Base-by-base conservation (phyloP, 2,329 filamentous ascomycete genomes). In the Thielaviopsis cerberus region DNA sequence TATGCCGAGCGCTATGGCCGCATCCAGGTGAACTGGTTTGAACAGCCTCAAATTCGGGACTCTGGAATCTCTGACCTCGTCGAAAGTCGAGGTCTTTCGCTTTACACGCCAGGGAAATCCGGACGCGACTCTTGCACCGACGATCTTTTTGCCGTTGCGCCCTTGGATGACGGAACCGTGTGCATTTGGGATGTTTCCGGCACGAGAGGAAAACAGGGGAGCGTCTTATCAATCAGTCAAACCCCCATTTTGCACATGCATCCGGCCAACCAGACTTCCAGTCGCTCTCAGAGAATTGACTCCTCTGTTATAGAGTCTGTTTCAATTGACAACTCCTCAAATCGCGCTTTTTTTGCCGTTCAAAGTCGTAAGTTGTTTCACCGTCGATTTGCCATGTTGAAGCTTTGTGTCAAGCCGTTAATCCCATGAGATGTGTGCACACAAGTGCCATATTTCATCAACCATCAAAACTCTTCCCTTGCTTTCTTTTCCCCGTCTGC, bases 161-260 rank as follows among this genome's bases (percentile, higher is more conserved):
- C 89, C 1, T 73, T 95, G 7, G 88, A 94, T 59, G 87, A 96
- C 66, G 89, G 76, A 0, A 88, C 86, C 55, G 77, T 96, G n/a
- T 87, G 84, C 64, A 70, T 95, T 6, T 96, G 89, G 89, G 86
- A 94, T 66, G 72, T 87, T 55, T 80, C 77, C 57, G 78, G 77
- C 1, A 77, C 74, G 27, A 71, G 71, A 4, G 69, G 64, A 4
- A 73, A 67, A 62, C 77, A 76, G 62, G 85, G 86, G 1, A 77
- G 74, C 2, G 78, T 92, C 30, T 63, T 86, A 11, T 81, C 78
- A 0, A 77, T 77, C 61, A 92, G 85, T 68, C 71, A 71, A 22
- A 73, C 82, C 0, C 85, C 83, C 0, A 73, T 91, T 8, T 73
- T 95, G 17, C 55, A 57, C 11, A 57, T 30, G 27, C 51, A 57